Conservation (phyloP, 768 basidiomycete genomes). For the Amylocystis lapponica region DNA sequence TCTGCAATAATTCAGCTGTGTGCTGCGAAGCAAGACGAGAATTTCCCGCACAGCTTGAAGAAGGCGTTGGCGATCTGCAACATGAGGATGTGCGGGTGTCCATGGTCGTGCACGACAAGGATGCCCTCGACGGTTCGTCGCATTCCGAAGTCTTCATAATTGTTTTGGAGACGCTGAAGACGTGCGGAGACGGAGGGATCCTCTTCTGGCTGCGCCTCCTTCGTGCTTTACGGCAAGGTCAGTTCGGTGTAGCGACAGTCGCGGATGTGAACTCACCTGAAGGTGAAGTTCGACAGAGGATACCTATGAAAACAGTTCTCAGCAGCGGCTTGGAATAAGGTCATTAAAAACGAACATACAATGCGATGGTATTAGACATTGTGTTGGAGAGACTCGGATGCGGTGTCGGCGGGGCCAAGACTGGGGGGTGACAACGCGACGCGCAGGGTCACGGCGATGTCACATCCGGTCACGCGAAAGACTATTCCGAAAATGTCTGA, state of each 20-base stretch:
- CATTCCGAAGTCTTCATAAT: slow-evolving; percentile 98
- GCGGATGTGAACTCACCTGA: slow-evolving; percentile 54
- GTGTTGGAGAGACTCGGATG: too few relatives aligned
- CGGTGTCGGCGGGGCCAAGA: too few relatives aligned
- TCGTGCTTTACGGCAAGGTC: slow-evolving; percentile 51
- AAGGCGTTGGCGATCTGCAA: slow-evolving; percentile 98
- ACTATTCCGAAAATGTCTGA: too few relatives aligned
- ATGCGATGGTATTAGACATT: slow-evolving; percentile 50
- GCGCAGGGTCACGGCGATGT: too few relatives aligned
- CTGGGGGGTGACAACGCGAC: too few relatives aligned
- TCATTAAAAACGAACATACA: slow-evolving; percentile 26
- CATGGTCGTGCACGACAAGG: slow-evolving; percentile 91
- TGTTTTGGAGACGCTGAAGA: slow-evolving; percentile 88
- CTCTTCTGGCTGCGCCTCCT: slow-evolving; percentile 95
- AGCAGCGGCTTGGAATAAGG: slow-evolving; percentile 1
- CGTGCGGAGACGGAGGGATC: slow-evolving; percentile 95
- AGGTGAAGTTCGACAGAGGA: slow-evolving; percentile 87
- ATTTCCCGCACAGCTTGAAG: slow-evolving; percentile 84
- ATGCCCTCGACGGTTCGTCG: slow-evolving; percentile 90
- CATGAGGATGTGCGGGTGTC: slow-evolving; percentile 96
- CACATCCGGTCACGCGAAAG: too few relatives aligned
- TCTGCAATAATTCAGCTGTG: slow-evolving; percentile 32
- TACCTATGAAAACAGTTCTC: slow-evolving; percentile 48
- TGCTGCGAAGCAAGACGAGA: neutral
- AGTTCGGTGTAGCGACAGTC: slow-evolving; percentile 1